Conservation (phyloP, 345 rosid species). For the Geranium rotundifolium region DNA sequence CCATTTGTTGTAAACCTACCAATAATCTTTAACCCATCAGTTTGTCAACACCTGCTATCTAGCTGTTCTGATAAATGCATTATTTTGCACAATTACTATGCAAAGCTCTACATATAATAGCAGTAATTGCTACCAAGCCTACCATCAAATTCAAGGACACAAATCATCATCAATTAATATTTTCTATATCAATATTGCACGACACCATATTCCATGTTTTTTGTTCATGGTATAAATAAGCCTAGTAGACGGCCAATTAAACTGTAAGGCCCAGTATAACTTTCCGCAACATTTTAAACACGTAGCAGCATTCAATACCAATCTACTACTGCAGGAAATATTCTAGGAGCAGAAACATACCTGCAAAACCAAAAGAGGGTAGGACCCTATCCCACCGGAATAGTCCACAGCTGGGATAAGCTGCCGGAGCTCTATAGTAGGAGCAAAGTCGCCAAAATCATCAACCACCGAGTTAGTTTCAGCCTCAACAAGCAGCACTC, state of each 20-base stretch:
- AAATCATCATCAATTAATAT: not conserved
- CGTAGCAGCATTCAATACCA: no score
- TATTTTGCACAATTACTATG: not conserved
- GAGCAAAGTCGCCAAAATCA: conserved; percentile 86
- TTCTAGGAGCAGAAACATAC: conserved; percentile 14
- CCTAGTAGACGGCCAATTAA: no score
- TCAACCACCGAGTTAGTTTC: conserved; percentile 54
- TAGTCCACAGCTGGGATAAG: conserved; percentile 85
- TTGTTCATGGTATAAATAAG: no score
- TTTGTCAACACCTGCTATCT: no score
- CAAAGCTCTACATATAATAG: not conserved
- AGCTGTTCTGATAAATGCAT: not conserved
- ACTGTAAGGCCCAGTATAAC: not conserved
- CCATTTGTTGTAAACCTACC: not conserved
- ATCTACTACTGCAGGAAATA: not conserved
- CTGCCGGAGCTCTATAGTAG: conserved; percentile 66
- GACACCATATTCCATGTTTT: no score
- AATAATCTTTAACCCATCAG: no score
- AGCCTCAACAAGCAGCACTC: conserved; percentile 75
- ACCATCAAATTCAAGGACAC: no score
- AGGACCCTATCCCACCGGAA: conserved; percentile 59
- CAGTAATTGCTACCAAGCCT: not conserved
- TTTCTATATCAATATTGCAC: not conserved
- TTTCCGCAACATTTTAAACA: not conserved
- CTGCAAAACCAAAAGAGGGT: conserved; percentile 84